Conservation (phyloP, 257 asterid genomes). For the Lycium ferocissimum region DNA sequence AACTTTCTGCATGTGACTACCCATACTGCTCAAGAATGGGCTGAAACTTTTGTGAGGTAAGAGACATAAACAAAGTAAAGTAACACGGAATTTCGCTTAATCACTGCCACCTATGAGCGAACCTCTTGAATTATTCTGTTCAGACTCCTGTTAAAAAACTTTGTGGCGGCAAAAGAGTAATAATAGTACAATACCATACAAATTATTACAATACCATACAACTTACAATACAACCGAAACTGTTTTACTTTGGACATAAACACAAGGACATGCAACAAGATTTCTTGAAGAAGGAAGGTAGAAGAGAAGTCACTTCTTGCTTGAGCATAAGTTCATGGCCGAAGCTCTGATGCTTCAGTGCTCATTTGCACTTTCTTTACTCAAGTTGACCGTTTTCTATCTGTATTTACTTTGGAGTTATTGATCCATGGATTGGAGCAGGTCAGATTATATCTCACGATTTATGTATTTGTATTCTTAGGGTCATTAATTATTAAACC, state of each 20-base stretch:
- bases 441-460: neutral
- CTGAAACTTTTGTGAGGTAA: conserved; percentile 92
- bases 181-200: neutral
- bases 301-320: conserved; percentile 11
- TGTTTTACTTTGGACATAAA: conserved; percentile 6
- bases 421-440: neutral
- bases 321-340: neutral
- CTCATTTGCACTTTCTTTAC: conserved; percentile 18
- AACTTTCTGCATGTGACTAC: conserved; percentile 86
- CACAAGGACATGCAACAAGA: neutral
- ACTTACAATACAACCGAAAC: neutral
- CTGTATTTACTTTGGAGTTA: neutral
- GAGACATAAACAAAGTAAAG: conserved; percentile 35
- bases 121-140: conserved; percentile 28
- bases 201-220: neutral
- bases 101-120: conserved; percentile 23
- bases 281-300: conserved; percentile 11
- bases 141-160: conserved; percentile 17
- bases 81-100: neutral
- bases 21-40: conserved; percentile 99
- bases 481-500: neutral
- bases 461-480: neutral
- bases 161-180: neutral
- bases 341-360: neutral
- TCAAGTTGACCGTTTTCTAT: conserved; percentile 8